A percentile compares a stretch with the other conserved stretches of the same genome.
These are phyloP conservation scores for Phytophthora ohioensis DNA, from an alignment of 352 stramenopile genomes.

Conservation along the genomic window DNA sequence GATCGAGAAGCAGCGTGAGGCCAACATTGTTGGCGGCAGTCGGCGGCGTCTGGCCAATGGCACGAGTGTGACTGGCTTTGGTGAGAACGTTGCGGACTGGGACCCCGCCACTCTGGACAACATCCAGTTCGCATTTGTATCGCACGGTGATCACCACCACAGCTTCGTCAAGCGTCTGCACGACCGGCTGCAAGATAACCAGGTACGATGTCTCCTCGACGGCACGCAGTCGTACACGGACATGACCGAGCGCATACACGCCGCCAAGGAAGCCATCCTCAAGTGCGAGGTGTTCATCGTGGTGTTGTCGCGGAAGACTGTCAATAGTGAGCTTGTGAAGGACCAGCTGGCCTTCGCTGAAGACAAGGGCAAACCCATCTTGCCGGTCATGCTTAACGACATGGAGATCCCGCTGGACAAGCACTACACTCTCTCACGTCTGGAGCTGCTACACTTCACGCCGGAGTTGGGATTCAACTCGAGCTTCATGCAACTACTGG, in stretches of 20 bases:
- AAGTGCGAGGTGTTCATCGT: slow-evolving; percentile 81
- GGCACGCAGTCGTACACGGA: slow-evolving; percentile 53
- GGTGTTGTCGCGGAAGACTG: slow-evolving; percentile 71
- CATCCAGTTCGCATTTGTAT: slow-evolving; percentile 72
- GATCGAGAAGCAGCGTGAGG: slow-evolving; percentile 75
- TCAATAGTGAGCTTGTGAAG: slow-evolving; percentile 76
- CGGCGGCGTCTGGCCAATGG: slow-evolving; percentile 38
- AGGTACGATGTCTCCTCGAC: slow-evolving; percentile 65
- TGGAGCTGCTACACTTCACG: slow-evolving; percentile 81
- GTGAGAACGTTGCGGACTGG: slow-evolving; percentile 51
- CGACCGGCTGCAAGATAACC: slow-evolving; percentile 62
- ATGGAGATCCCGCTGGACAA: slow-evolving; percentile 79
- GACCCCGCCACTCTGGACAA: slow-evolving; percentile 40
- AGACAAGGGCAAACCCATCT: slow-evolving; percentile 75
- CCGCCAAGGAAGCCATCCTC: slow-evolving; percentile 81
- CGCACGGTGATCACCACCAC: slow-evolving; percentile 75
- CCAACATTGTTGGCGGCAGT: slow-evolving; percentile 47
- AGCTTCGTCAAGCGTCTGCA: slow-evolving; percentile 70
- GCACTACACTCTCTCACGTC: slow-evolving; percentile 78
- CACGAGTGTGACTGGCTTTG: slow-evolving; percentile 42
- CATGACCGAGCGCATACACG: slow-evolving; percentile 71
- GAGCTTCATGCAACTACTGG: slow-evolving; percentile 67
- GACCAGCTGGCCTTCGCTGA: slow-evolving; percentile 86
- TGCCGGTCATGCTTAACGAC: slow-evolving; percentile 83
- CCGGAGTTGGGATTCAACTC: slow-evolving; percentile 83